A percentile compares a stretch with the other conserved stretches of the same genome.
Conservation (phyloP, 78 protist species). For the Dictyostelium capitatum region DNA sequence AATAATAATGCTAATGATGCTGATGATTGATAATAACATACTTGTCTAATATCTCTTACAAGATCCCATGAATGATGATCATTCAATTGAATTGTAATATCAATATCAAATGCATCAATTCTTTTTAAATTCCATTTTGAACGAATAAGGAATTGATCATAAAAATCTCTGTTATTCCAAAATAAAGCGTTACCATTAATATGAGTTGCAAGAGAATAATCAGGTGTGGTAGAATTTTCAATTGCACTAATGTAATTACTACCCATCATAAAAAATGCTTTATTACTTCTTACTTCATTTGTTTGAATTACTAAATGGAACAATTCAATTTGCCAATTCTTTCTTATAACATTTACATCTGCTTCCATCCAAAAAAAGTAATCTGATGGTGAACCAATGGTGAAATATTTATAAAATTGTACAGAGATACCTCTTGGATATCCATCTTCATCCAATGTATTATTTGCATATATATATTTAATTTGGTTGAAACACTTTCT, state of each 20-base stretch:
- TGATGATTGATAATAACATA: too few species aligned
- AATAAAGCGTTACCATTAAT: background rate
- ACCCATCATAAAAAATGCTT: background rate
- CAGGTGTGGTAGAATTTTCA: too few species aligned
- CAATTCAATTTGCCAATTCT: slow-evolving; percentile 6
- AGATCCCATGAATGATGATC: too few species aligned
- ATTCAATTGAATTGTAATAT: too few species aligned
- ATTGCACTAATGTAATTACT: background rate
- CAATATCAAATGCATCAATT: too few species aligned
- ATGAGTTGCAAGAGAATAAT: background rate
- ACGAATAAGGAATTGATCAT: background rate
- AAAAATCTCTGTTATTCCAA: background rate
- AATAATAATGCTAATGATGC: too few species aligned
- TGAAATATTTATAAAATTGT: background rate
- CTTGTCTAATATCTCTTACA: too few species aligned
- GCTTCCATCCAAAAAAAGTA: background rate
- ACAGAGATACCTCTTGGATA: background rate
- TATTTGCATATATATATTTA: background rate
- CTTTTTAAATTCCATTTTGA: too few species aligned
- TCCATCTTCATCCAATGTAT: background rate
- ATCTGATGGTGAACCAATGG: background rate
- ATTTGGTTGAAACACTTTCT: background rate
- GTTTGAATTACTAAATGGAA: background rate
- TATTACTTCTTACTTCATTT: background rate
- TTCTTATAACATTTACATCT: background rate